A percentile compares a stretch with the other conserved stretches of the same genome.
phyloP scores from a whole-genome alignment of 2,329 filamentous ascomycete genomes.

The Xylariales sp. region DNA sequence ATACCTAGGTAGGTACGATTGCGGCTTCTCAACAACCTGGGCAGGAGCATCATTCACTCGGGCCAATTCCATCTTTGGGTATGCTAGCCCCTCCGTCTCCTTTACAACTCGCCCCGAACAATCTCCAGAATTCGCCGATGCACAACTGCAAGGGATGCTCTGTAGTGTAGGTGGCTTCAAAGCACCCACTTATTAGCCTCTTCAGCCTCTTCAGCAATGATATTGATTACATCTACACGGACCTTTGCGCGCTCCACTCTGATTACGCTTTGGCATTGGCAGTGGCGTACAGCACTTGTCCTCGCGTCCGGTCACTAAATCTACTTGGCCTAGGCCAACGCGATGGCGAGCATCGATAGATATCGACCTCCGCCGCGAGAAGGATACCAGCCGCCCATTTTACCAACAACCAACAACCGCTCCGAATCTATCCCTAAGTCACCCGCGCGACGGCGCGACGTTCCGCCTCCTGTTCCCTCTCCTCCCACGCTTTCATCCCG shows the following conservation, averaged over 20 bases:
- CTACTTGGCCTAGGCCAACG: slow-evolving; percentile 37
- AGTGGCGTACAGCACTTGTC: slow-evolving; percentile 7
- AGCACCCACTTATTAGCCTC: slow-evolving; percentile 26
- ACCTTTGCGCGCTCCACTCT: slow-evolving; percentile 21
- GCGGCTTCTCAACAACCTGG: slow-evolving; percentile 34
- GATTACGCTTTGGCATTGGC: slow-evolving; percentile 10
- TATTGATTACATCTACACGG: slow-evolving; percentile 10
- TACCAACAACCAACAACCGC: slow-evolving; percentile 48
- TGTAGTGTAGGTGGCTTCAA: slow-evolving; percentile 1
- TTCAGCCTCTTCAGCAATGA: slow-evolving; percentile 16
- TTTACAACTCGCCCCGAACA: slow-evolving; percentile 7
- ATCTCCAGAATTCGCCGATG: not conserved
- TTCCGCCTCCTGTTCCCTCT: slow-evolving; percentile 71
- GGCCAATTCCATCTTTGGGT: slow-evolving; percentile 8
- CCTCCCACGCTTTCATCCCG: slow-evolving; percentile 67
- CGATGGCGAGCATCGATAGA: slow-evolving; percentile 70
- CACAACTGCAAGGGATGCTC: slow-evolving; percentile 15
- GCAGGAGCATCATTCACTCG: slow-evolving; percentile 33
- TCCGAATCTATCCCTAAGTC: slow-evolving; percentile 57
- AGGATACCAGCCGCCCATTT: slow-evolving; percentile 65
- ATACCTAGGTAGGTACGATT: slow-evolving; percentile 36
- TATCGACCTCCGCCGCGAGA: slow-evolving; percentile 67
- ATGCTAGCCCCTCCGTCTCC: slow-evolving; percentile 22
- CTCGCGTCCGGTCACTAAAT: slow-evolving; percentile 20
- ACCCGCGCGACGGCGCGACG: slow-evolving; percentile 62